Base-by-base conservation (phyloP, 768 basidiomycete genomes). In the Naganishia kalamii region DNA sequence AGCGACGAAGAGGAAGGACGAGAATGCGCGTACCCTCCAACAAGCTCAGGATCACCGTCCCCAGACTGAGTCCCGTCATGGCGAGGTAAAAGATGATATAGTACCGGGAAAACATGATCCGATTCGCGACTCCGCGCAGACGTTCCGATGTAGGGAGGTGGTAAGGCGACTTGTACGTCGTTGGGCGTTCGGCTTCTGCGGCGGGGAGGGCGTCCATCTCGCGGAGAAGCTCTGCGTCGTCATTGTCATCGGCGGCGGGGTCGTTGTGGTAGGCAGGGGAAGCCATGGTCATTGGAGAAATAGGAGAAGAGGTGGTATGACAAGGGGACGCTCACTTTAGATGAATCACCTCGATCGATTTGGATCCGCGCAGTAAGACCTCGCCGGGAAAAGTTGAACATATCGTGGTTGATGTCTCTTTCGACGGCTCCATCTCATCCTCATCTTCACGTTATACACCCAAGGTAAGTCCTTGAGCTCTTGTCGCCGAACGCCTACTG, bases 81-180 rank as follows among this genome's bases (percentile, higher is more conserved):
- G 71, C 67, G 29, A 75, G 69, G 49, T 78, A 78, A 48, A 76
- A 78, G 40, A 75, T 52, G 51, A 78, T 74, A 57, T 78, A 78
- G 57, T 78, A 78, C 63, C 75, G 60, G 50, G 73, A 74, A 63
- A 76, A 78, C 32, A 78, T 70, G 46, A 78, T 78, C 61, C 76
- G 59, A 60, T 78, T 78, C 23, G 76, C 76, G 2, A 78, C 72
- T 5, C 76, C 76, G 62, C 71, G 61, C 10, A 75, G 62, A 62
- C 73, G 70, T 62, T 78, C 76, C 6, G 71, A 72, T 8, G 71
- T 63, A 4, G 74, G 70, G 13, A 78, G 65, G 27, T 71, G 71
- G 48, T 78, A 78, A 8, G 64, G 70, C 6, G 76, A 76, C 41
- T 21, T 52, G 33, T 32, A 52, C 29, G 51, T 52, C 19, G n/a